Conservation (phyloP, 2,329 filamentous ascomycete genomes). For the Setomelanomma holmii region DNA sequence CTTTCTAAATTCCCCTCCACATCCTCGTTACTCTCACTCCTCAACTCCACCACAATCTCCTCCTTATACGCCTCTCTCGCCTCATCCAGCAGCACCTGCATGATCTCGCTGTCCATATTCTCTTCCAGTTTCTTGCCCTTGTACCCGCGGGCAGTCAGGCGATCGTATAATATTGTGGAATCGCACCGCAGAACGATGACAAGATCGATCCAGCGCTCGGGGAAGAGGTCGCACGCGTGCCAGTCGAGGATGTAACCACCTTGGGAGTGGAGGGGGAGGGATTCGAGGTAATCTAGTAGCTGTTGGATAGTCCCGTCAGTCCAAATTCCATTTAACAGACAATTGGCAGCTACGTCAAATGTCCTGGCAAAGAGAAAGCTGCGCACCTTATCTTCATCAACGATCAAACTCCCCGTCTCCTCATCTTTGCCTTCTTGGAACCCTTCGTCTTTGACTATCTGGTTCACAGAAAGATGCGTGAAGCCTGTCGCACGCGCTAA, state of each 20-base stretch:
- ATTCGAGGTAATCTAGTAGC: slow-evolving; percentile 88
- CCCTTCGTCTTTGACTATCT: slow-evolving; percentile 85
- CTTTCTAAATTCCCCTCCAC: slow-evolving; percentile 89
- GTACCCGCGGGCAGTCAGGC: slow-evolving; percentile 80
- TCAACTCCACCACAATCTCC: slow-evolving; percentile 87
- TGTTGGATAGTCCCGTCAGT: slow-evolving; percentile 51
- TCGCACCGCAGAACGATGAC: slow-evolving; percentile 89
- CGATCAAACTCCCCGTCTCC: slow-evolving; percentile 85
- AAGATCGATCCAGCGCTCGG: slow-evolving; percentile 90
- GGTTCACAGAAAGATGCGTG: slow-evolving; percentile 85
- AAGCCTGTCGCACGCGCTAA: slow-evolving; percentile 78
- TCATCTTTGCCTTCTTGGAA: slow-evolving; percentile 91
- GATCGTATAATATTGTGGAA: slow-evolving; percentile 82
- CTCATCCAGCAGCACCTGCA: slow-evolving; percentile 92
- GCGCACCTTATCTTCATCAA: slow-evolving; percentile 91
- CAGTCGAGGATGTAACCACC: slow-evolving; percentile 95
- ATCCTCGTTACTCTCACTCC: slow-evolving; percentile 83
- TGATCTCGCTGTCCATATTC: slow-evolving; percentile 96
- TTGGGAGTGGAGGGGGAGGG: slow-evolving; percentile 67
- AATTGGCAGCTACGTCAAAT: too few species aligned
- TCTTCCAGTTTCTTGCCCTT: slow-evolving; percentile 88
- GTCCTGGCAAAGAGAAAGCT: background rate
- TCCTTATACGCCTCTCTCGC: slow-evolving; percentile 85
- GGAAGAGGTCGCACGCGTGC: slow-evolving; percentile 97
- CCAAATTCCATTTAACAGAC: too few species aligned